phyloP scores from a whole-genome alignment of 2,329 filamentous ascomycete genomes.

The Colletotrichum tropicale region DNA sequence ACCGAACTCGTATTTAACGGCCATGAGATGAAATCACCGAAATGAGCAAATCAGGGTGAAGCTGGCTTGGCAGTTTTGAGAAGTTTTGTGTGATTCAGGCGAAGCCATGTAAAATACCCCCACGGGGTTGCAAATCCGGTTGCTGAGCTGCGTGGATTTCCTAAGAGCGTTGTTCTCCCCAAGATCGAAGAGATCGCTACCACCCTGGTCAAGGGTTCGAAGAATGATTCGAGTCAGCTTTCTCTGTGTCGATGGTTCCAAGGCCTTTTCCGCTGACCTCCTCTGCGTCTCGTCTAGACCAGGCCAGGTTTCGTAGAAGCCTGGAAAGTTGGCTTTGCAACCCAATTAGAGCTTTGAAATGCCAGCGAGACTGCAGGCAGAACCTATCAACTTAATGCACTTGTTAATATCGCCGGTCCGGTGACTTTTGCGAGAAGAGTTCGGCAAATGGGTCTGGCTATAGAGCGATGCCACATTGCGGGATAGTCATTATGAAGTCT shows the following conservation, averaged over 20 bases:
- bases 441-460: not conserved
- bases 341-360: not conserved
- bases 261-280: not conserved
- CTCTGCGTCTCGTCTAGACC: not conserved
- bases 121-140: not conserved
- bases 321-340: not conserved
- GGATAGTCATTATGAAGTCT: not conserved
- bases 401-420: not conserved
- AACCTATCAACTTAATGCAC: too few relatives aligned
- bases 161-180: not conserved
- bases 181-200: not conserved
- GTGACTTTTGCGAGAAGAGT: not conserved
- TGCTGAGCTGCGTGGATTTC: not conserved
- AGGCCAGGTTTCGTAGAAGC: not conserved
- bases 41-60: not conserved
- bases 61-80: not conserved
- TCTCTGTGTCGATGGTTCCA: not conserved
- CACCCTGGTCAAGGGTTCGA: rapidly evolving
- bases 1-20: not conserved
- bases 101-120: not conserved
- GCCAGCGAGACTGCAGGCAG: too few relatives aligned
- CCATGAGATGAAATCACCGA: not conserved
- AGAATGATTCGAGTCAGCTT: not conserved
- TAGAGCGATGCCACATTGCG: not conserved
- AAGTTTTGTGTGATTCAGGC: not conserved